Evolutionary conservation across 257 asterid species (phyloP), one percentile per base, ranked within the genome.

Genomic region (Cinchona pubescens): DNA sequence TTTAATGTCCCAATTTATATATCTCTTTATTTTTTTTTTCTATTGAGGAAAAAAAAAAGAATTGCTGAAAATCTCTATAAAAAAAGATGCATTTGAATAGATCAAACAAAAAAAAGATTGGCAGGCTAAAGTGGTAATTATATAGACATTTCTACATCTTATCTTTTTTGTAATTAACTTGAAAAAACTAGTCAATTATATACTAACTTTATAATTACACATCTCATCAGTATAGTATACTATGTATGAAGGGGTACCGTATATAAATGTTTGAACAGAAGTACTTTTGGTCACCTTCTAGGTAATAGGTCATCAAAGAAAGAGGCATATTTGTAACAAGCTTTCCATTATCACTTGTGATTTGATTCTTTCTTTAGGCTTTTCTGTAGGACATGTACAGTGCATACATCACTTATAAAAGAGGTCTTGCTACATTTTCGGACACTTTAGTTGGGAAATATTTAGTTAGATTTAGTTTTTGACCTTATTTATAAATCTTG

Each of bases 311-410:
- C 19, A 40, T 15, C 18, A 12, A 1, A 67, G 23, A 7, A 27
- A 66, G 71, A 3, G 71, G 71, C 46, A 66, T 38, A n/a, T 40
- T n/a, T 38, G 34, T n/a, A 27, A 66, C 34, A 43, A 66, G 40
- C 19, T 23, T 23, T 40, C 38, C 1, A 15, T 5, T 62, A 13
- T 40, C 51, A 21, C 45, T 11, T 66, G 15, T 38, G 53, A 29
- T 40, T 42, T 42, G 48, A 42, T 67, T 67, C 35, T 63, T 30
- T 14, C 27, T 64, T 19, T 19, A 32, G 69, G 43, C 9, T 42
- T 32, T 30, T 2, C 0, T 30, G 19, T 64, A 16, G 27, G 29
- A 70, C 14, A 32, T 32, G 30, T 32, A 7, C 48, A 48, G 0
- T 19, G 15, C 48, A 69, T 48, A 13, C 25, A 25, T 67, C 56